Conservation (phyloP, 257 asterid genomes). For the Fraxinus pennsylvanica region DNA sequence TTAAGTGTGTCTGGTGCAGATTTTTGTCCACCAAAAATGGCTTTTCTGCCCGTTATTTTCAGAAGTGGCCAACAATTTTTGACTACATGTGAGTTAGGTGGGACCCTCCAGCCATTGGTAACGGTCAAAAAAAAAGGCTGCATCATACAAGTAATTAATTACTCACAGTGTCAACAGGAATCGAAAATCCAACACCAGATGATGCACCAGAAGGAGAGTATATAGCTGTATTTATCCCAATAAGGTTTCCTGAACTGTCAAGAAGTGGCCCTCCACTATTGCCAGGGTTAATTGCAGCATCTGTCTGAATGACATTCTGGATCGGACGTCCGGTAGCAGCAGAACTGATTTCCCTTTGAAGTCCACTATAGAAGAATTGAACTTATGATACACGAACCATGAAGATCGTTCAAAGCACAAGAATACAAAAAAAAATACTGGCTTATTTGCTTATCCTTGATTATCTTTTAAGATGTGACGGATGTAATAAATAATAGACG, state of each 20-base stretch:
- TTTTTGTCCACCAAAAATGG: no score
- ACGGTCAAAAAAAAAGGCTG: no score
- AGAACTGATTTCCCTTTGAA: conserved; percentile 93
- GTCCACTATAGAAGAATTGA: conserved; percentile 58
- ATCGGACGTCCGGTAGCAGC: conserved; percentile 99
- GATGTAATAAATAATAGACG: not conserved
- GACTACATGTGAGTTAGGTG: no score
- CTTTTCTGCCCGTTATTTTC: no score
- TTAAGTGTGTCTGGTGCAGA: not conserved
- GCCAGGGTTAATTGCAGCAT: conserved; percentile 98
- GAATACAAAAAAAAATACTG: conserved; percentile 2
- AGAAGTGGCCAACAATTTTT: no score
- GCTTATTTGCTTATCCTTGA: not conserved
- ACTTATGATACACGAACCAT: conserved; percentile 2
- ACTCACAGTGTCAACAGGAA: conserved; percentile 98
- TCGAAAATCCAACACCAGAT: conserved; percentile 98
- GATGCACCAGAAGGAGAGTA: conserved; percentile 99
- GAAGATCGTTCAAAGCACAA: not conserved
- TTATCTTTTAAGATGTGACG: not conserved
- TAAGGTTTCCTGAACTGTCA: conserved; percentile 93
- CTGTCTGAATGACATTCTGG: conserved; percentile 99
- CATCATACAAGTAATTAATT: not conserved
- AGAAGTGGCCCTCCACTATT: conserved; percentile 99
- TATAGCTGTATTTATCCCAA: conserved; percentile 97
- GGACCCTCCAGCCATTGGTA: no score